Percentiles rank a stretch among this genome's conserved stretches.
phyloP scores from a whole-genome alignment of 202 grass and related monocot species.

The Schoenoplectus triqueter region DNA sequence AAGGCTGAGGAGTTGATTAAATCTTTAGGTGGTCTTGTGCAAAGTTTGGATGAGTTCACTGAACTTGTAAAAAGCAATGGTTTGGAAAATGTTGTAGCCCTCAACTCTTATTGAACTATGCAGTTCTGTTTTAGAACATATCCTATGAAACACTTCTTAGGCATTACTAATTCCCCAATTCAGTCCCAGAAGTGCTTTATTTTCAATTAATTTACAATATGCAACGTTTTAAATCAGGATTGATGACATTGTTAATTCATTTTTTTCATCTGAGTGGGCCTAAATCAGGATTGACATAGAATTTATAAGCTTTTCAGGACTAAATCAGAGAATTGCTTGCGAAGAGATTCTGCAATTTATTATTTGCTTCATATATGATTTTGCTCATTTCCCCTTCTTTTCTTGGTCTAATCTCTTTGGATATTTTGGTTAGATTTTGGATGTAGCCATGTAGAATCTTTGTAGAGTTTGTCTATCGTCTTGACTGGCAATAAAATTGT shows the following conservation, averaged over 20 bases:
- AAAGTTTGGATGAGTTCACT: constrained; percentile 65
- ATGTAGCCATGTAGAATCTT: too few relatives aligned
- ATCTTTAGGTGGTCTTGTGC: constrained; percentile 63
- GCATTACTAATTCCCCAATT: constrained; percentile 13
- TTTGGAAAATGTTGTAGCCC: constrained; percentile 51
- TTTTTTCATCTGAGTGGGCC: not conserved
- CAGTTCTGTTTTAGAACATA: not conserved
- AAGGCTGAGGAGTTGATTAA: constrained; percentile 77
- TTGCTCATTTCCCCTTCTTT: not conserved
- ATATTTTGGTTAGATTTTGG: too few relatives aligned
- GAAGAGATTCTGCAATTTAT: not conserved
- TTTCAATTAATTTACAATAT: too few relatives aligned
- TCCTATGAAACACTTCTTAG: not conserved
- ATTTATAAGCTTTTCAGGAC: not conserved
- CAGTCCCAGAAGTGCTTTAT: not conserved
- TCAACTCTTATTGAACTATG: constrained; percentile 47
- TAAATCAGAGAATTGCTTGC: not conserved
- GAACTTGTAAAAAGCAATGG: constrained; percentile 70
- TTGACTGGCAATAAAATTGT: too few relatives aligned
- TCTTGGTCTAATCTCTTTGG: not conserved
- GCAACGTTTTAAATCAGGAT: not conserved
- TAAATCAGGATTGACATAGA: not conserved
- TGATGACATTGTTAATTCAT: too few relatives aligned
- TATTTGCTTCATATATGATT: not conserved
- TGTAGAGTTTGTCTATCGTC: too few relatives aligned